A percentile compares a stretch with the other conserved stretches of the same genome.
phyloP scores from a whole-genome alignment of 2,329 filamentous ascomycete genomes.

The Trichoderma gracile region DNA sequence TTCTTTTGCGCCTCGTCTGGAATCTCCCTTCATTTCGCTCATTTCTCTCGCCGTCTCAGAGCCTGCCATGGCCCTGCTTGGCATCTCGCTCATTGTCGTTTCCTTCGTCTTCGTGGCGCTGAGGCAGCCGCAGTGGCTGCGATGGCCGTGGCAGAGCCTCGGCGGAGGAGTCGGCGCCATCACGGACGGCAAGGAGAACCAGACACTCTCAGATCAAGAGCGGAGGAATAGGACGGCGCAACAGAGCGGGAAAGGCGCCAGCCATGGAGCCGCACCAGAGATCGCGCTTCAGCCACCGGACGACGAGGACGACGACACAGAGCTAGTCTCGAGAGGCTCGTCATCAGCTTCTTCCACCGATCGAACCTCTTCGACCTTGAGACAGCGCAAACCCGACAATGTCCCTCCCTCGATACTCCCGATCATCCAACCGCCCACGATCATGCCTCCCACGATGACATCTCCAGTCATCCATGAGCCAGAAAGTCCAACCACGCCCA shows the following conservation, averaged over 20 bases:
- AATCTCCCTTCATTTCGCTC: conserved; percentile 7
- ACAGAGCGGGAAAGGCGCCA: not conserved
- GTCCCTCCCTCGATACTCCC: conserved; percentile 31
- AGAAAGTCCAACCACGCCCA: conserved; percentile 54
- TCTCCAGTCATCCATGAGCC: conserved; percentile 30
- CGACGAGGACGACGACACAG: not conserved
- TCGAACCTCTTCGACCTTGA: not conserved
- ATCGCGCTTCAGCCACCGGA: not conserved
- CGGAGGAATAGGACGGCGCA: not conserved
- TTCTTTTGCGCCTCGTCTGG: not conserved
- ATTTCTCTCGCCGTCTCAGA: conserved; percentile 4
- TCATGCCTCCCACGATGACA: not conserved
- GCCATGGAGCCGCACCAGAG: conserved; percentile 12
- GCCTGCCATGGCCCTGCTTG: conserved; percentile 55
- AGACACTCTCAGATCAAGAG: not conserved
- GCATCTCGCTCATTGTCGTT: conserved; percentile 62
- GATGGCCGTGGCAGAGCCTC: conserved; percentile 31
- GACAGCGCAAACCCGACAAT: not conserved
- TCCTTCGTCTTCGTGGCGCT: conserved; percentile 60
- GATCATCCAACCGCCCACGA: conserved; percentile 31
- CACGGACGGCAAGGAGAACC: conserved; percentile 20
- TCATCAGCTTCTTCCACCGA: not conserved
- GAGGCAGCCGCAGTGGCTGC: conserved; percentile 53
- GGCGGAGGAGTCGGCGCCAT: conserved; percentile 8
- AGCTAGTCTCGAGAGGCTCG: not conserved